Evolutionary conservation across 495 filamentous ascomycete species (phyloP), one percentile per base, ranked within the genome.

Genomic region (Trichocladium uniseriatum): DNA sequence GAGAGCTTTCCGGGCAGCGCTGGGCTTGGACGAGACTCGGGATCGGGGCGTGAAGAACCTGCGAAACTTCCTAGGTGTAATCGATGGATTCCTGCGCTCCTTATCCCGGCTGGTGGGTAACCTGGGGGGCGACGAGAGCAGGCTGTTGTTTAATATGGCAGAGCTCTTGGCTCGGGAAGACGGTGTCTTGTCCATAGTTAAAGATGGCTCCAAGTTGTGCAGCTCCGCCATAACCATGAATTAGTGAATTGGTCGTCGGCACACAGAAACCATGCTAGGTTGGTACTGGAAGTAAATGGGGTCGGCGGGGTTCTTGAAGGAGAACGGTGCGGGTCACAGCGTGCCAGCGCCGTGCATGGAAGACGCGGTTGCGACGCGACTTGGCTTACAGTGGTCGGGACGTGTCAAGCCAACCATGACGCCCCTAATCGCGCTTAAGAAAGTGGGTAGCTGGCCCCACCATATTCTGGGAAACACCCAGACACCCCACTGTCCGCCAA

Each of bases 11-110:
- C 83, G 71, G 53, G 74, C 77, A 14, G 78, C 72, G 54, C 69
- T 77, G 3, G 53, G 77, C 66, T 57, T 60, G 51, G 57, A 63
- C 51, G 49, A 66, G 56, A 71, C 69, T 38, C 71, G 60, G 22
- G 69, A 64, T 15, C 70, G 76, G 42, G 89, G 89, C 13, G 86
- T 91, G 59, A 94, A 95, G 70, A 95, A 95, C 24, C 80, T 74
- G 35, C 68, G 79, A 58, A 94, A 94, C 44, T 80, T 83, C 45
- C 82, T 71, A 32, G 84, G 84, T 22, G 84, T 89, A 42, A 89
- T 72, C 15, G 75, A 79, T 20, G 75, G 75, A 41, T 70, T 65
- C 32, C 70, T 60, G 48, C 67, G 61, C 57, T 74, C 71, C 53
- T 73, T 74, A 38, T 65, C 62, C 28, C 55, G 62, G 48, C 45